A percentile compares a stretch with the other conserved stretches of the same genome.
phyloP scores from a whole-genome alignment of 1,284 basidiomycete genomes.

The Marasmius fiardii region DNA sequence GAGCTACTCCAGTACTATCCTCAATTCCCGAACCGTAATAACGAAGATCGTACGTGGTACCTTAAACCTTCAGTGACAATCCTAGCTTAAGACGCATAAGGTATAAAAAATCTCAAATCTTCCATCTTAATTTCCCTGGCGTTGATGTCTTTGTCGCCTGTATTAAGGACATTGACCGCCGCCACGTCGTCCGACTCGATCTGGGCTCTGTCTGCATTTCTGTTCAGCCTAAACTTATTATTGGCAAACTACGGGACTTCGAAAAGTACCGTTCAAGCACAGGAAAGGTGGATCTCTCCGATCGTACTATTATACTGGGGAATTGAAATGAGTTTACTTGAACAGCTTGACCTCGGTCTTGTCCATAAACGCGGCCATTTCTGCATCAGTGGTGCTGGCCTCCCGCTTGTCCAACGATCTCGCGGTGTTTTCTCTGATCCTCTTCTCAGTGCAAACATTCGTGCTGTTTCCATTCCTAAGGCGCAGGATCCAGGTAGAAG shows the following conservation, averaged over 20 bases:
- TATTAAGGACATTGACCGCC: conserved; percentile 88
- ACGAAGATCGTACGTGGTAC: conserved; percentile 29
- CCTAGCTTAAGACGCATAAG: conserved; percentile 29
- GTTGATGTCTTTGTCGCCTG: conserved; percentile 87
- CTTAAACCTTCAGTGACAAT: conserved; percentile 4
- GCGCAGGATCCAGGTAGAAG: conserved; percentile 70
- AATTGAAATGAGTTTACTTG: conserved; percentile 41
- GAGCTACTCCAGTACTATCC: conserved; percentile 45
- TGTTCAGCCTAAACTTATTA: conserved; percentile 43
- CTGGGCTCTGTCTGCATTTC: conserved; percentile 76
- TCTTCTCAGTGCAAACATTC: conserved; percentile 85
- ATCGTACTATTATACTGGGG: not conserved
- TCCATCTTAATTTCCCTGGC: conserved; percentile 86
- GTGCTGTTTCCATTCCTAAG: conserved; percentile 84
- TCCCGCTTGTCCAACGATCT: conserved; percentile 83
- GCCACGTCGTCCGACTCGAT: conserved; percentile 97
- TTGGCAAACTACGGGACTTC: conserved; percentile 50
- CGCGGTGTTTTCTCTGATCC: conserved; percentile 87
- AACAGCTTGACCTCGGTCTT: conserved; percentile 82
- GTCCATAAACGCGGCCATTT: conserved; percentile 94
- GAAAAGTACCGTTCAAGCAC: conserved; percentile 43
- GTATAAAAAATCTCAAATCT: conserved; percentile 65
- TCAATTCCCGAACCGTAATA: conserved; percentile 19
- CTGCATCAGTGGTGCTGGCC: conserved; percentile 90
- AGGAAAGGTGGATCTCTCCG: conserved; percentile 34